A percentile compares a stretch with the other conserved stretches of the same genome.
Conservation (phyloP, 2,329 filamentous ascomycete genomes). For the Microcyclospora tardicrescens region DNA sequence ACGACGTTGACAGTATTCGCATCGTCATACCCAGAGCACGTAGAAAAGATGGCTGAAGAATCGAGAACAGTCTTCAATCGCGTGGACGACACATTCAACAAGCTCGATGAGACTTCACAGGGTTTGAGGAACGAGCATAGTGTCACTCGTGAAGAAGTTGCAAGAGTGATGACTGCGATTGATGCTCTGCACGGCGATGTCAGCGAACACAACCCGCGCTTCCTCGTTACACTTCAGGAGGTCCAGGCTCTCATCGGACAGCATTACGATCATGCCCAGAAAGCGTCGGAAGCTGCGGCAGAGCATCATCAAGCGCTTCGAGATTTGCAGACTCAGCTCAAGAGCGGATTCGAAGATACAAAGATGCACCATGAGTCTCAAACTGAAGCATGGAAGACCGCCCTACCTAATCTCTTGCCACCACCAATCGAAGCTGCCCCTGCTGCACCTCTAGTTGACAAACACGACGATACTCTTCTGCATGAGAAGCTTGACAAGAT, state of each 20-base stretch:
- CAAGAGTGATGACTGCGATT: conserved; percentile 59
- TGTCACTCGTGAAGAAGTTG: conserved; percentile 67
- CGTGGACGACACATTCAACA: conserved; percentile 64
- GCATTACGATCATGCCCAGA: conserved; percentile 79
- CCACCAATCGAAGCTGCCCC: conserved; percentile 23
- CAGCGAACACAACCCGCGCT: conserved; percentile 73
- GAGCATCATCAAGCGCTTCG: conserved; percentile 30
- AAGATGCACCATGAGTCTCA: conserved; percentile 27
- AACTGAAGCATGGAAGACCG: conserved; percentile 29
- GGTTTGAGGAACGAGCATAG: conserved; percentile 69
- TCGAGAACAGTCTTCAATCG: conserved; percentile 75
- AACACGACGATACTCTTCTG: conserved; percentile 48
- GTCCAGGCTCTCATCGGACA: conserved; percentile 70
- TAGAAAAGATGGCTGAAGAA: conserved; percentile 77
- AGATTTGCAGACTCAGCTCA: conserved; percentile 31
- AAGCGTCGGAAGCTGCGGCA: conserved; percentile 25
- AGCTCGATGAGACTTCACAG: conserved; percentile 61
- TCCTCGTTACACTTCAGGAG: conserved; percentile 74
- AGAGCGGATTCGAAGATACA: conserved; percentile 30
- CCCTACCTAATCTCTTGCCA: conserved; percentile 33
- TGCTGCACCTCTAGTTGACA: conserved; percentile 34
- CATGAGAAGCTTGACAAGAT: conserved; percentile 38
- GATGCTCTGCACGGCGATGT: conserved; percentile 67
- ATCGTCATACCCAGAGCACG: conserved; percentile 42
- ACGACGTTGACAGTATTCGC: conserved; percentile 39